Evolutionary conservation across 2,329 filamentous ascomycete species (phyloP).

Genomic region (Fusarium humuli): DNA sequence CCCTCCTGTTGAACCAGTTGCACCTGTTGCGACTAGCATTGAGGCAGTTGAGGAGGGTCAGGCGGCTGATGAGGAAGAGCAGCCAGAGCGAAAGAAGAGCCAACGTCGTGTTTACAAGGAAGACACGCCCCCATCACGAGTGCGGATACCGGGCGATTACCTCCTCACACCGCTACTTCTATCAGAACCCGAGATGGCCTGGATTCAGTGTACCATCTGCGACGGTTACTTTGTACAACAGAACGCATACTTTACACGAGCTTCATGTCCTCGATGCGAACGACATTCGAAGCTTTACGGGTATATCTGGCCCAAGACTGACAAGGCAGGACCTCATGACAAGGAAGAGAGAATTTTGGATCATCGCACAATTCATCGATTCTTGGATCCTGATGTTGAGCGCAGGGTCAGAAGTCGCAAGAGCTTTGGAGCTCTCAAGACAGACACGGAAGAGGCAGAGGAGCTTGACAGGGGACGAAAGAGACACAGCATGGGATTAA

Average conservation of each 20-base stretch:
- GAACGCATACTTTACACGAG: conserved; percentile 86
- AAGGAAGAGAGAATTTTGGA: conserved; percentile 80
- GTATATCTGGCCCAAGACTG: conserved; percentile 95
- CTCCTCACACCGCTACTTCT: conserved; percentile 82
- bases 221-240: conserved; percentile 84
- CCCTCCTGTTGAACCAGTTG: conserved; percentile 29
- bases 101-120: conserved; percentile 52
- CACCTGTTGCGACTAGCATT: conserved; percentile 42
- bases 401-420: conserved; percentile 61
- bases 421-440: conserved; percentile 46
- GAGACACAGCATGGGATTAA: conserved; percentile 20
- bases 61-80: conserved; percentile 25
- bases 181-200: conserved; percentile 78
- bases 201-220: conserved; percentile 92
- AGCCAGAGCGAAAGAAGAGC: conserved; percentile 51
- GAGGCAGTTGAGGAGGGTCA: conserved; percentile 39
- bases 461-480: conserved; percentile 42
- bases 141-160: conserved; percentile 80
- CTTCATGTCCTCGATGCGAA: conserved; percentile 91
- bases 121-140: conserved; percentile 48
- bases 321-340: conserved; percentile 79
- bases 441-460: conserved; percentile 45
- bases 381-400: conserved; percentile 79
- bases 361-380: conserved; percentile 88
- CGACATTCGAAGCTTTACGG: conserved; percentile 96